These are phyloP conservation scores for Silene noctiflora DNA, from an alignment of 179 eudicot genomes.

Conservation along the genomic window DNA sequence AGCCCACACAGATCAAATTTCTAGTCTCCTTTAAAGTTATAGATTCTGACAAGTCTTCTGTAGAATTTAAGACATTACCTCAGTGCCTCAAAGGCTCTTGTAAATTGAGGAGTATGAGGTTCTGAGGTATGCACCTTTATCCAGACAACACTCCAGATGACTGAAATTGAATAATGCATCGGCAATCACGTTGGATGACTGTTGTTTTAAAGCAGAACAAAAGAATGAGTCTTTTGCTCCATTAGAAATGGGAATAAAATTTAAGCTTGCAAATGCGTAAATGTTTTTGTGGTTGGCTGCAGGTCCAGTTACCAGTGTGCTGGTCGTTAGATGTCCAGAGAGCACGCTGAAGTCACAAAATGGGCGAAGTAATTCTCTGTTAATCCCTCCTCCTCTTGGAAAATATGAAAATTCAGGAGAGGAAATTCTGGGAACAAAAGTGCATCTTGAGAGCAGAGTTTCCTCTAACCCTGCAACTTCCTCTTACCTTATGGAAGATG, in stretches of 20 bases:
- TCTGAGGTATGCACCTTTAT: background rate
- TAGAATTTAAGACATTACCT: background rate
- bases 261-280: background rate
- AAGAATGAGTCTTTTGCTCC: background rate
- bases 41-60: background rate
- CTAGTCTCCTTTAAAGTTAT: background rate
- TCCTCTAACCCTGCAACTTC: conserved; percentile 30
- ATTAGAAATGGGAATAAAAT: background rate
- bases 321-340: conserved; percentile 48
- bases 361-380: conserved; percentile 41
- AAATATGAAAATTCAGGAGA: conserved; percentile 55
- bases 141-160: background rate
- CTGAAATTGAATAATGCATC: background rate
- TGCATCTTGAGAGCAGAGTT: conserved; percentile 35
- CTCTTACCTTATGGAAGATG: conserved; percentile 45
- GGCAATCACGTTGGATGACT: background rate
- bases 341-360: conserved; percentile 38
- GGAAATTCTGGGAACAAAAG: conserved; percentile 48
- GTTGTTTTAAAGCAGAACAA: background rate
- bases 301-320: conserved; percentile 83
- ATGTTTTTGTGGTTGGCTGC: conserved; percentile 14
- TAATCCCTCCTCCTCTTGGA: conserved; percentile 65
- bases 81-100: background rate
- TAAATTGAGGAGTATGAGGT: background rate
- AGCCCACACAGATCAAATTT: background rate